These are phyloP conservation scores for Saccharomycopsis selenospora DNA, from an alignment of 805 yeast genomes.

Conservation along the genomic window DNA sequence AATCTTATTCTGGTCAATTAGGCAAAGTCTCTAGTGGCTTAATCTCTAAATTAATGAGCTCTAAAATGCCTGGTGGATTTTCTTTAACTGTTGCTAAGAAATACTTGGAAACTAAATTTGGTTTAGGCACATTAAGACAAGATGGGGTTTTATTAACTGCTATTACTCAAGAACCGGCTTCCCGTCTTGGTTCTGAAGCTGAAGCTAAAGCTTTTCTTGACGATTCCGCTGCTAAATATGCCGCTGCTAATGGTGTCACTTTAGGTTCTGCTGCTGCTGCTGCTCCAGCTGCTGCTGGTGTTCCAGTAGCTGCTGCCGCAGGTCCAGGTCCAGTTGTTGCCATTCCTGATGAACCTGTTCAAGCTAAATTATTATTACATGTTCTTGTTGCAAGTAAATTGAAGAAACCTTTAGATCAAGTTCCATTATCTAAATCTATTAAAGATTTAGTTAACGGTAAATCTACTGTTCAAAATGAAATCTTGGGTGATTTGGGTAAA, in stretches of 20 bases:
- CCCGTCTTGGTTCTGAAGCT: conserved; percentile 75
- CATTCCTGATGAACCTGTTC: conserved; percentile 83
- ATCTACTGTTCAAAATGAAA: conserved; percentile 97
- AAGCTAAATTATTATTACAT: conserved; percentile 75
- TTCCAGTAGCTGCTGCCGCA: conserved; percentile 52
- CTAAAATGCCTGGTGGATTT: conserved; percentile 99
- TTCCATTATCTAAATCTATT: conserved; percentile 87
- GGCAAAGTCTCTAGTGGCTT: conserved; percentile 92
- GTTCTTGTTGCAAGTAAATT: conserved; percentile 92
- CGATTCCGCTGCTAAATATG: conserved; percentile 74
- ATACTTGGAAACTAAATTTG: conserved; percentile 87
- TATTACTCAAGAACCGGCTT: conserved; percentile 82
- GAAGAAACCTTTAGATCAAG: conserved; percentile 79
- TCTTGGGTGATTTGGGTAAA: conserved; percentile 95
- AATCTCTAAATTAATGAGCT: conserved; percentile 82
- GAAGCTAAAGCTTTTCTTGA: conserved; percentile 92
- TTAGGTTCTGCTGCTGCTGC: conserved; percentile 50
- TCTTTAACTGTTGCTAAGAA: conserved; percentile 87
- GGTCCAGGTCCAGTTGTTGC: conserved; percentile 76
- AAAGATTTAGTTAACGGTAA: conserved; percentile 98
- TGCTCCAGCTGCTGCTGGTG: conserved; percentile 51
- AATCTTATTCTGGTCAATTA: conserved; percentile 75
- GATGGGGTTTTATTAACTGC: conserved; percentile 81
- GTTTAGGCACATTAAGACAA: conserved; percentile 89
- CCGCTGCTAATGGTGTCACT: conserved; percentile 49